These are phyloP conservation scores for Gossypium sturtianum DNA, from an alignment of 345 rosid species.

Conservation along the genomic window DNA sequence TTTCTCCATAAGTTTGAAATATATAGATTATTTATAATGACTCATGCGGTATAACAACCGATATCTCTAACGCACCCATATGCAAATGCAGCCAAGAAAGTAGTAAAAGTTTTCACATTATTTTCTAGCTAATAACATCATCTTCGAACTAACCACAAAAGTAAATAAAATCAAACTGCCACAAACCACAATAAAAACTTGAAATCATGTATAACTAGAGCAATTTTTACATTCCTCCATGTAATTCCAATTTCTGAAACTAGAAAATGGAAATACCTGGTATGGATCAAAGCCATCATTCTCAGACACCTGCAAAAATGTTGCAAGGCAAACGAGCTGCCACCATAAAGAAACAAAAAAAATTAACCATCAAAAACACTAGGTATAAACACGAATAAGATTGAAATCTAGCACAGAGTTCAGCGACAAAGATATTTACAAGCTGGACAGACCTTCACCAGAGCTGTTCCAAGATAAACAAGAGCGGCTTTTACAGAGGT, in stretches of 20 bases:
- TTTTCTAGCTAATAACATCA: not conserved
- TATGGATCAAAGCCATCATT: slow-evolving; percentile 81
- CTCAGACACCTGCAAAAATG: slow-evolving; percentile 89
- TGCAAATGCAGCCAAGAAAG: not conserved
- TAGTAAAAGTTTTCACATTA: not conserved
- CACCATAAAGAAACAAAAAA: slow-evolving; percentile 1
- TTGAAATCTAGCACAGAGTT: not conserved
- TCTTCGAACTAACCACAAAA: not conserved
- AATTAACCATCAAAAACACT: not conserved
- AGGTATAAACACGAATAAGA: not conserved
- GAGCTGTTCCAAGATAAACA: slow-evolving; percentile 85
- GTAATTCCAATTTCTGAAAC: not conserved
- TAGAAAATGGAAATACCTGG: slow-evolving; percentile 48
- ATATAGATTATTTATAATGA: not conserved
- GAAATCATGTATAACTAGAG: not conserved
- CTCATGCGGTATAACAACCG: not conserved
- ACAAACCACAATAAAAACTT: not conserved
- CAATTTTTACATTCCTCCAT: not conserved
- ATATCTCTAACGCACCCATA: not conserved
- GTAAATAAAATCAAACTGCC: not conserved
- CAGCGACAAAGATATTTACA: not conserved
- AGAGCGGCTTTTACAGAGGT: slow-evolving; percentile 83
- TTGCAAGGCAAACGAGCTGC: slow-evolving; percentile 96
- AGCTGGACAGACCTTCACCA: slow-evolving; percentile 63
- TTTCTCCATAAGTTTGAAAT: not conserved